These are phyloP conservation scores for Agarophyton chilense DNA, from an alignment of 23 red algal genomes.

Conservation along the genomic window DNA sequence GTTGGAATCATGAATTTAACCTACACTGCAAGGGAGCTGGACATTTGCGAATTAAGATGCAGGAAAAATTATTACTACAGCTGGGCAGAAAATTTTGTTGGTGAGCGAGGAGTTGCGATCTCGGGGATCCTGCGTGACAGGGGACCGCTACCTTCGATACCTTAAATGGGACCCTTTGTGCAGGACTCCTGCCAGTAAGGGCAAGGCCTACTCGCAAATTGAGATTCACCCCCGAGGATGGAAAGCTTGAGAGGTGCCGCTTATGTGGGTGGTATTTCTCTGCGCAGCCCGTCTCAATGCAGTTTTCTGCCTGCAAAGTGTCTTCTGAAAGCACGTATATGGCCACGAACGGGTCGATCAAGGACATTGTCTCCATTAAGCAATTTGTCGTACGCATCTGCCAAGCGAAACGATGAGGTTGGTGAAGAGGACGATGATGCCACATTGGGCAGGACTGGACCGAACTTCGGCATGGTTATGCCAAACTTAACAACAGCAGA, in stretches of 20 bases:
- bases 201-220: too few species aligned
- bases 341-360: background rate
- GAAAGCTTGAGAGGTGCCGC: background rate
- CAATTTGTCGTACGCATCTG: background rate
- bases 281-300: background rate
- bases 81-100: background rate
- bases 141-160: background rate
- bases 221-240: background rate
- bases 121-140: background rate
- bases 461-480: slow-evolving; percentile 20
- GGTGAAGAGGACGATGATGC: slow-evolving; percentile 35
- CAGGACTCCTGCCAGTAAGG: too few species aligned
- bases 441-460: background rate
- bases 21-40: too few species aligned
- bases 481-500: slow-evolving; percentile 41
- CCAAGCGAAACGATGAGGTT: background rate
- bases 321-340: background rate
- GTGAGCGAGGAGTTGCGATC: background rate
- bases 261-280: background rate
- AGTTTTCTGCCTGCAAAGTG: background rate
- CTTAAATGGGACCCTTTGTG: background rate
- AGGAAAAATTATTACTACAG: background rate
- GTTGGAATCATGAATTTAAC: too few species aligned
- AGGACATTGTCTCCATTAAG: background rate
- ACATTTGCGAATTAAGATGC: too few species aligned